Base-by-base conservation (phyloP, 495 filamentous ascomycete species). In the Penicillium bovifimosum region DNA sequence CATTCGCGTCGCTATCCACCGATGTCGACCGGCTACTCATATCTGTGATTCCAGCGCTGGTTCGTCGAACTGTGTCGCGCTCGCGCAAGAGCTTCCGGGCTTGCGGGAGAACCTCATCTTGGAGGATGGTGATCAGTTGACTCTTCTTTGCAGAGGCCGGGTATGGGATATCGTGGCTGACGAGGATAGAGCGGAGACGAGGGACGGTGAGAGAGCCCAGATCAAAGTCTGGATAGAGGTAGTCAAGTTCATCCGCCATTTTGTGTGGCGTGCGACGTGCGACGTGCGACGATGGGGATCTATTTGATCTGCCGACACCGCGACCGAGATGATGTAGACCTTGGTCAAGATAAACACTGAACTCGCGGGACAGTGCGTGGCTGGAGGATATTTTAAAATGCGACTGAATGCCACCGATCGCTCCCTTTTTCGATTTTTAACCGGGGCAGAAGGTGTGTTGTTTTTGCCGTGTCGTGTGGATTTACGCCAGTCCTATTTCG, bases 141-240 rank as follows among this genome's bases (percentile, higher is more conserved):
- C 82, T 69, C 72, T 98, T 98, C 70, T 96, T 97, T 31, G 86
- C 83, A 43, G 90, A 81, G 7, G 89, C 81, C 1, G 91, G 85
- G 69, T 96, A 97, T 10, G 82, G 60, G 52, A 96, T 75, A 64
- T 89, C 85, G 70, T 98, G 86, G 48, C 82, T 85, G 56, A 97
- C 84, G 28, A 98, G 83, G 54, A 96, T 92, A 17, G 86, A 87
- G 40, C 93, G 87, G 49, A 98, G 79, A 32, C 84, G 84, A 35
- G 92, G 88, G 26, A 96, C 82, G 5, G 89, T 97, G 48, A 96
- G 78, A 46, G 81, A 82, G 53, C 75, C 73, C 24, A 95, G 86
- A 62, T 97, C 91, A 68, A 96, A 96, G 56, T 80, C 87, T 16
- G 86, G 72, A 50, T 88, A 80, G 32, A 97, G 80, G 65, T 96